Percentiles rank a stretch among this genome's conserved stretches.
Evolutionary conservation across 805 yeast genomes (phyloP).

Genomic region (Kodamaea hsintzibuensis): DNA sequence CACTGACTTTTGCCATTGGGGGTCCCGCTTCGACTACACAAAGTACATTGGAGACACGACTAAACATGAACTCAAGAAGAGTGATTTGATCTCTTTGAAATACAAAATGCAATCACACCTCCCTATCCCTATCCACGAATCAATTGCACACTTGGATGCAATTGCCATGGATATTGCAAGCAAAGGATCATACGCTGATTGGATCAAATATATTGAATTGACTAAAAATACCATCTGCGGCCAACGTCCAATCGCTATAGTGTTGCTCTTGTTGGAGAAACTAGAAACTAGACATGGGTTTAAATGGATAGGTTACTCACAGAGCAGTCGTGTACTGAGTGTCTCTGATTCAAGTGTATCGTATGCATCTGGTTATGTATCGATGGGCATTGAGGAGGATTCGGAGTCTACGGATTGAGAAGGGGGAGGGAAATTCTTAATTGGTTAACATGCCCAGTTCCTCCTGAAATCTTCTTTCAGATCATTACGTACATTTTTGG

Average conservation of each 20-base stretch:
- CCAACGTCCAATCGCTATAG: slow-evolving; percentile 71
- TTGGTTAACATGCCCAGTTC: neutral
- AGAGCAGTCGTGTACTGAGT: slow-evolving; percentile 57
- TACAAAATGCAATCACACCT: neutral
- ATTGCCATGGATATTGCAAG: slow-evolving; percentile 65
- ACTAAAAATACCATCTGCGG: slow-evolving; percentile 96
- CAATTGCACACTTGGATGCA: slow-evolving; percentile 74
- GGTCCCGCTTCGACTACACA: slow-evolving; percentile 46
- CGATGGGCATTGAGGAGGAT: neutral
- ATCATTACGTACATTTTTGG: neutral
- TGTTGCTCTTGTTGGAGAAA: slow-evolving; percentile 55
- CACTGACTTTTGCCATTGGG: slow-evolving; percentile 97
- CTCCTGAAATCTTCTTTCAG: neutral
- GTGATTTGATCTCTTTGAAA: slow-evolving; percentile 6
- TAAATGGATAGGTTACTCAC: slow-evolving; percentile 78
- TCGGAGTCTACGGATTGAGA: neutral
- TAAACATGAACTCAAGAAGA: neutral
- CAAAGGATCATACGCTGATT: slow-evolving; percentile 54
- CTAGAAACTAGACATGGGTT: slow-evolving; percentile 35
- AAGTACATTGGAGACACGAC: slow-evolving; percentile 23
- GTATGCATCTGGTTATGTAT: slow-evolving; percentile 76
- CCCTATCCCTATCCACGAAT: slow-evolving; percentile 57
- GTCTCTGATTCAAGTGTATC: slow-evolving; percentile 79
- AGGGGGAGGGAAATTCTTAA: neutral
- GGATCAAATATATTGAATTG: slow-evolving; percentile 63